These are phyloP conservation scores for Hypoxylon rickii DNA, from an alignment of 495 filamentous ascomycete genomes.

Conservation along the genomic window DNA sequence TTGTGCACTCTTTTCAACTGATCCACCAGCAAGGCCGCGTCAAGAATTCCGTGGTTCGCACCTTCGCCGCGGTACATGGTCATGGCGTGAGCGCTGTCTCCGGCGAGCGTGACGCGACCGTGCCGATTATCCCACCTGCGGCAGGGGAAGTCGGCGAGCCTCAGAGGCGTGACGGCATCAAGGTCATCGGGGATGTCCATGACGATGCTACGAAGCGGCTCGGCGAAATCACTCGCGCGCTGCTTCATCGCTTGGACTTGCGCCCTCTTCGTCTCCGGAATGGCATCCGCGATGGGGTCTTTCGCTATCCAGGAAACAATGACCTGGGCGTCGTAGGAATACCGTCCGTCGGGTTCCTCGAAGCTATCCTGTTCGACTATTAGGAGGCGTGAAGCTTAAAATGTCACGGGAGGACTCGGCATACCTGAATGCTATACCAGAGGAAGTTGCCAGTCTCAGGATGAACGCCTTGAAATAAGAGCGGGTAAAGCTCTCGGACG, in stretches of 20 bases:
- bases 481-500: conserved; percentile 56
- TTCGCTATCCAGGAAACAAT: conserved; percentile 37
- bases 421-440: conserved; percentile 51
- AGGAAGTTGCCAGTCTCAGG: conserved; percentile 58
- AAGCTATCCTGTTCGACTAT: conserved; percentile 3
- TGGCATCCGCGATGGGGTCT: conserved; percentile 15
- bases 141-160: conserved; percentile 56
- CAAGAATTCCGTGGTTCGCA: conserved; percentile 62
- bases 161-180: conserved; percentile 49
- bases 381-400: not conserved
- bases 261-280: conserved; percentile 6
- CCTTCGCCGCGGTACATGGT: conserved; percentile 66
- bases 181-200: conserved; percentile 52
- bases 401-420: conserved; percentile 19
- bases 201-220: conserved; percentile 53
- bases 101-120: conserved; percentile 53
- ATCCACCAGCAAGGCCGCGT: conserved; percentile 49
- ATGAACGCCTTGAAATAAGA: conserved; percentile 64
- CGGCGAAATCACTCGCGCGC: conserved; percentile 52
- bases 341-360: conserved; percentile 25
- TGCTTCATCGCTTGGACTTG: conserved; percentile 49
- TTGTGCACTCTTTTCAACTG: conserved; percentile 27
- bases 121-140: conserved; percentile 43
- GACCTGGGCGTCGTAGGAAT: conserved; percentile 34
- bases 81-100: conserved; percentile 66